A percentile compares a stretch with the other conserved stretches of the same genome.
These are phyloP conservation scores for Penicillium maclennaniae DNA, from an alignment of 495 filamentous ascomycete species.

Conservation along the genomic window DNA sequence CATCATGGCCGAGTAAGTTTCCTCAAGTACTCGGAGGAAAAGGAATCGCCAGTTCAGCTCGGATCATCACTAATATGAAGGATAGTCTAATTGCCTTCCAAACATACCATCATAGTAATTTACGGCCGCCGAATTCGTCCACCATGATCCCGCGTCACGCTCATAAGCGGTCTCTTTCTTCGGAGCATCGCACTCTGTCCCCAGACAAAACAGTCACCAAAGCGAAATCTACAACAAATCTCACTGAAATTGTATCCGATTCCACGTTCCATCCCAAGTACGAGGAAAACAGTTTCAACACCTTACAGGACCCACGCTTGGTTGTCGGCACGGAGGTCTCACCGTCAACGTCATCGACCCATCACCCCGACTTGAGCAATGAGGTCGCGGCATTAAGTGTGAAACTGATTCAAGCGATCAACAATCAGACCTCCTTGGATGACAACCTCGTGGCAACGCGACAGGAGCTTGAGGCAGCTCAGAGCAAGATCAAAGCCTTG, in stretches of 20 bases:
- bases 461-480: slow-evolving; percentile 76
- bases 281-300: slow-evolving; percentile 45
- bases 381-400: slow-evolving; percentile 90
- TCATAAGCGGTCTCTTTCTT: slow-evolving; percentile 43
- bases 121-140: slow-evolving; percentile 40
- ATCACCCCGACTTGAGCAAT: slow-evolving; percentile 75
- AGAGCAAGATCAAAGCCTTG: slow-evolving; percentile 61
- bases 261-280: slow-evolving; percentile 6
- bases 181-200: slow-evolving; percentile 37
- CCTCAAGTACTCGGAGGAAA: neutral
- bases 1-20: slow-evolving; percentile 48
- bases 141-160: slow-evolving; percentile 43
- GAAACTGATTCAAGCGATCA: slow-evolving; percentile 95
- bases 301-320: slow-evolving; percentile 49
- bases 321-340: slow-evolving; percentile 32
- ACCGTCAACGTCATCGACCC: slow-evolving; percentile 39
- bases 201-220: slow-evolving; percentile 41
- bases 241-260: slow-evolving; percentile 25
- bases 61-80: slow-evolving; percentile 7
- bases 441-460: slow-evolving; percentile 79
- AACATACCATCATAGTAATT: slow-evolving; percentile 36
- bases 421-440: slow-evolving; percentile 90
- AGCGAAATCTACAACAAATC: slow-evolving; percentile 43
- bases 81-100: slow-evolving; percentile 45
- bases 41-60: neutral